Base-by-base conservation (phyloP, 371 early-diverging fungal species). In the Thermomucor indicae-seudaticae region DNA sequence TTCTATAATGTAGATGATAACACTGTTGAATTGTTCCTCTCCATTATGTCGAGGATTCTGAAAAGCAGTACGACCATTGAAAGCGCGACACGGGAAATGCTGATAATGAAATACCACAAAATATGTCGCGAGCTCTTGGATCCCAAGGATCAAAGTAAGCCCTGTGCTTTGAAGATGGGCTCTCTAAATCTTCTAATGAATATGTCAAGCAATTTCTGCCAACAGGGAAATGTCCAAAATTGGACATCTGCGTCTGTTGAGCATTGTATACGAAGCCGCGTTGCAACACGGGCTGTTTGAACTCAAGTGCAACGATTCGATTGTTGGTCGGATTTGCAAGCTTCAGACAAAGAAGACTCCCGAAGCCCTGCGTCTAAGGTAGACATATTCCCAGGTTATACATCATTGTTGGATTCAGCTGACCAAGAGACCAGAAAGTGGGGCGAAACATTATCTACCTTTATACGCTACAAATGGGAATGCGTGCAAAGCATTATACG, bases 381-480 rank as follows among this genome's bases (percentile, higher is more conserved):
- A 66, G n/a, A n/a, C n/a, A n/a, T n/a, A n/a, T n/a, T n/a, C n/a
- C n/a, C n/a, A n/a, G n/a, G n/a, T n/a, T n/a, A n/a, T n/a, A n/a
- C n/a, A n/a, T n/a, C n/a, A n/a, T n/a, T n/a, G n/a, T n/a, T n/a
- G n/a, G n/a, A n/a, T n/a, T n/a, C n/a, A n/a, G n/a, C n/a, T n/a
- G n/a, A n/a, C n/a, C n/a, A n/a, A n/a, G n/a, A n/a, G n/a, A 14
- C 25, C 46, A 58, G 73, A 47, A 49, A 55, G 2, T 72, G 73
- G 73, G 73, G 73, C 10, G 69, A 68, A 38, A 57, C 44, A 2
- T 35, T 66, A n/a, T 56, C 73, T 7, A 49, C 49, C 2, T 64
- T 68, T 42, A 72, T 69, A 29, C 51, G 65, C 12, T 51, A 28
- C 38, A 72, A 72, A 49, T 72, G 73, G 73, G 55, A 68, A 40